phyloP scores from a whole-genome alignment of 148 eudicot species.

The Vaccinium vitisidaea region DNA sequence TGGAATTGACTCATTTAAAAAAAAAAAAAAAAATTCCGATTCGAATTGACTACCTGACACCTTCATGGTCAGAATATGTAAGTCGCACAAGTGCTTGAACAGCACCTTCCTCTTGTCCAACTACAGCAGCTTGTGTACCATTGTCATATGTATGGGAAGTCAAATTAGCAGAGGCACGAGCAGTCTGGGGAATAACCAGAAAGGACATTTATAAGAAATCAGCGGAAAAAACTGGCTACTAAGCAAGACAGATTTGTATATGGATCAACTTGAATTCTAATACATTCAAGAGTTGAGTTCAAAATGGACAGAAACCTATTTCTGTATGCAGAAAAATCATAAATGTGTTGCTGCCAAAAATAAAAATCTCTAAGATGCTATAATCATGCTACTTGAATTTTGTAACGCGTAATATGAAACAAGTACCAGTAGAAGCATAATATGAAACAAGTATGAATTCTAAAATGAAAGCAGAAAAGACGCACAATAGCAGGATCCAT shows the following conservation, averaged over 20 bases:
- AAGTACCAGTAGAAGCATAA: background rate
- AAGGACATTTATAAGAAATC: slow-evolving; percentile 1
- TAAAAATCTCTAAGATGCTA: background rate
- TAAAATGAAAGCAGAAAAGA: background rate
- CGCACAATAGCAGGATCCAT: background rate
- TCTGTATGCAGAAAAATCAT: background rate
- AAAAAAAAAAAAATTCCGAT: background rate
- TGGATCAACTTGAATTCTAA: background rate
- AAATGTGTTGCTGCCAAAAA: background rate
- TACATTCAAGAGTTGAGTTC: background rate
- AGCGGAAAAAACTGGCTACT: background rate
- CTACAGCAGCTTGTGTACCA: slow-evolving; percentile 63
- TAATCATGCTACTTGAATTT: background rate
- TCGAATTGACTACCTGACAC: slow-evolving; percentile 64
- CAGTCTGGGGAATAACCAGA: slow-evolving; percentile 54
- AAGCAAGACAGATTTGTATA: background rate
- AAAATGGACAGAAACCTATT: background rate
- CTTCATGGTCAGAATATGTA: slow-evolving; percentile 76
- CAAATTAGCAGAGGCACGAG: slow-evolving; percentile 93
- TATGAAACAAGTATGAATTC: background rate
- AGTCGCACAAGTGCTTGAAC: slow-evolving; percentile 89
- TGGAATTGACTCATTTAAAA: no score
- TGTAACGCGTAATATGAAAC: background rate
- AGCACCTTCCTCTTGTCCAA: slow-evolving; percentile 93
- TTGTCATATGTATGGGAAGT: slow-evolving; percentile 96